These are phyloP conservation scores for Pseudonitzschia multiseries DNA, from an alignment of 108 stramenopile genomes.

Conservation along the genomic window DNA sequence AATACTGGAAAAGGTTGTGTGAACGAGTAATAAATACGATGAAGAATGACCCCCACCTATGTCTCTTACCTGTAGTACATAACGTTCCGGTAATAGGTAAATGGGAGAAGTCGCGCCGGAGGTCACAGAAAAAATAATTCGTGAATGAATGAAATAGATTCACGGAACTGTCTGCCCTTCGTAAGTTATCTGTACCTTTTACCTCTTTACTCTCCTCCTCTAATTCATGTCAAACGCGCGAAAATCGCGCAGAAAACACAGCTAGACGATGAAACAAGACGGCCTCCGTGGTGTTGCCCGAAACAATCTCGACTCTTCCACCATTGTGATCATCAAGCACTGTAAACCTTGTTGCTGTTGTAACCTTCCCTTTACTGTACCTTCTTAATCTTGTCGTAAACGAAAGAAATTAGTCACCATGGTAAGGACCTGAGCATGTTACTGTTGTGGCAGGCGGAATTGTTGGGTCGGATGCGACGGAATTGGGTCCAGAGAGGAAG, in stretches of 20 bases:
- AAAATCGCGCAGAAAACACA: not conserved
- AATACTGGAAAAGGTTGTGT: too few relatives aligned
- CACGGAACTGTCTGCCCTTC: slow-evolving; percentile 1
- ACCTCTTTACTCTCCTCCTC: slow-evolving; percentile 13
- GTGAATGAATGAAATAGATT: too few relatives aligned
- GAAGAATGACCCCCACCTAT: too few relatives aligned
- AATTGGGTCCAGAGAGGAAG: too few relatives aligned
- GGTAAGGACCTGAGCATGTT: not conserved
- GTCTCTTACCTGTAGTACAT: too few relatives aligned
- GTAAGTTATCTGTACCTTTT: slow-evolving; percentile 10
- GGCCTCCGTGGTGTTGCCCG: not conserved
- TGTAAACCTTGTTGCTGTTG: not conserved
- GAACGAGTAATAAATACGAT: too few relatives aligned
- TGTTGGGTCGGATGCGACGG: too few relatives aligned
- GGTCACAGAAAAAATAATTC: too few relatives aligned
- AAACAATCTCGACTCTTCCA: not conserved
- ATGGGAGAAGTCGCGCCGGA: too few relatives aligned
- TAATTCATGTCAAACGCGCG: not conserved
- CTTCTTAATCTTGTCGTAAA: not conserved
- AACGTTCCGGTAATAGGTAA: too few relatives aligned
- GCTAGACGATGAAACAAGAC: not conserved
- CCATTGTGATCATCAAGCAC: slow-evolving; percentile 4
- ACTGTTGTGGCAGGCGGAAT: not conserved
- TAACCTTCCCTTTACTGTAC: not conserved
- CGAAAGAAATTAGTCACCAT: slow-evolving; percentile 12